phyloP scores from a whole-genome alignment of 148 eudicot species.

The Hydrangea macrophylla region DNA sequence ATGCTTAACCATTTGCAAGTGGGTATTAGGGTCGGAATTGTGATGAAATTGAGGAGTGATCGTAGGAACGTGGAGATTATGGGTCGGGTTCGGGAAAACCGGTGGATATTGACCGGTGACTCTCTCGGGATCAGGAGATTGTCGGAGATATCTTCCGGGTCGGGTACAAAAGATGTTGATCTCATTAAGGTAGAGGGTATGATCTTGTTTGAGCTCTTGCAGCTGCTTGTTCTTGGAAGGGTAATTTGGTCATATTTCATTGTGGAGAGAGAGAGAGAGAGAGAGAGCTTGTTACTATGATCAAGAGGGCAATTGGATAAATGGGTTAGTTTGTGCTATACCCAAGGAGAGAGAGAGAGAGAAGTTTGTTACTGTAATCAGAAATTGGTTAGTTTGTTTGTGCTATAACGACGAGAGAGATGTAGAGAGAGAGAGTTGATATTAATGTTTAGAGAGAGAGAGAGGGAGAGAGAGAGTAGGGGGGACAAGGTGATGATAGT shows the following conservation, averaged over 20 bases:
- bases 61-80: conserved; percentile 41
- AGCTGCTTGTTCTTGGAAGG: conserved; percentile 29
- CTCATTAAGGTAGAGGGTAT: conserved; percentile 30
- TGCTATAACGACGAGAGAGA: background rate
- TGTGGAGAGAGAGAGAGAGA: background rate
- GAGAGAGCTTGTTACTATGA: background rate
- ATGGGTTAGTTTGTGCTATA: background rate
- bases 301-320: background rate
- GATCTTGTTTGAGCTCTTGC: conserved; percentile 29
- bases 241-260: conserved; percentile 26
- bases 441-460: conserved; percentile 6
- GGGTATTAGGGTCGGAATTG: conserved; percentile 40
- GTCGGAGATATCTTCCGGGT: conserved; percentile 9
- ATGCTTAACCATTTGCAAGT: conserved; percentile 39
- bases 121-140: conserved; percentile 7
- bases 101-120: conserved; percentile 21
- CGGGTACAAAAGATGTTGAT: conserved; percentile 9
- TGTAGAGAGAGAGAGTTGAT: background rate
- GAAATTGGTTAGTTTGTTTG: background rate
- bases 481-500: conserved; percentile 22
- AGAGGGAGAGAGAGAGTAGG: background rate
- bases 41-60: conserved; percentile 45
- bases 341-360: background rate
- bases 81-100: conserved; percentile 22
- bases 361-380: background rate